A percentile compares a stretch with the other conserved stretches of the same genome.
These are phyloP conservation scores for Botrytis pseudocinerea DNA, from an alignment of 2,329 filamentous ascomycete genomes.

Conservation along the genomic window DNA sequence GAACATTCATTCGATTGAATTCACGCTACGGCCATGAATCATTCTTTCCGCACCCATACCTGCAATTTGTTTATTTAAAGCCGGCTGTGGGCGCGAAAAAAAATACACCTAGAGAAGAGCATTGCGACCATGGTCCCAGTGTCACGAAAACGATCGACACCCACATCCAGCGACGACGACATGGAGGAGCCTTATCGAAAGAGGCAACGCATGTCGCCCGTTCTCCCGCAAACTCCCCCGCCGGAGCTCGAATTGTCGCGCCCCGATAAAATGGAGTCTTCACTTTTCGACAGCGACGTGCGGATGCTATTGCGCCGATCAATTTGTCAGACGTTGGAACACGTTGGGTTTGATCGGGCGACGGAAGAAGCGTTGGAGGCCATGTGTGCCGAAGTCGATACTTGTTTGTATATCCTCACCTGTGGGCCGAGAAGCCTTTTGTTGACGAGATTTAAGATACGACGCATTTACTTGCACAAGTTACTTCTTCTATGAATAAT, in stretches of 20 bases:
- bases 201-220: slow-evolving; percentile 32
- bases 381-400: slow-evolving; percentile 56
- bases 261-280: slow-evolving; percentile 12
- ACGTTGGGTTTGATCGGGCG: slow-evolving; percentile 59
- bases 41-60: neutral
- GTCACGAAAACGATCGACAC: slow-evolving; percentile 36
- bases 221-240: slow-evolving; percentile 34
- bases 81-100: neutral
- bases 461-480: slow-evolving; percentile 37
- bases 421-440: slow-evolving; percentile 24
- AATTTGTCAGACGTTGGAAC: slow-evolving; percentile 55
- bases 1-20: neutral
- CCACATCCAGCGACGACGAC: slow-evolving; percentile 36
- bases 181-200: slow-evolving; percentile 35
- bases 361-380: slow-evolving; percentile 59
- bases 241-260: slow-evolving; percentile 29
- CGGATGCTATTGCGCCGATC: slow-evolving; percentile 50
- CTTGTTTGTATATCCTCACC: slow-evolving; percentile 49
- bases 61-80: neutral
- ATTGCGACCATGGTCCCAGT: slow-evolving; percentile 25
- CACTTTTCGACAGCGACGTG: slow-evolving; percentile 39
- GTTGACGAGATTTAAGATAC: slow-evolving; percentile 33
- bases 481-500: slow-evolving; percentile 39
- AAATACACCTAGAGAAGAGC: neutral
- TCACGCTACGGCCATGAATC: neutral